Base-by-base conservation (phyloP, 164 flowering plant genomes). In the Berberis thunbergii region DNA sequence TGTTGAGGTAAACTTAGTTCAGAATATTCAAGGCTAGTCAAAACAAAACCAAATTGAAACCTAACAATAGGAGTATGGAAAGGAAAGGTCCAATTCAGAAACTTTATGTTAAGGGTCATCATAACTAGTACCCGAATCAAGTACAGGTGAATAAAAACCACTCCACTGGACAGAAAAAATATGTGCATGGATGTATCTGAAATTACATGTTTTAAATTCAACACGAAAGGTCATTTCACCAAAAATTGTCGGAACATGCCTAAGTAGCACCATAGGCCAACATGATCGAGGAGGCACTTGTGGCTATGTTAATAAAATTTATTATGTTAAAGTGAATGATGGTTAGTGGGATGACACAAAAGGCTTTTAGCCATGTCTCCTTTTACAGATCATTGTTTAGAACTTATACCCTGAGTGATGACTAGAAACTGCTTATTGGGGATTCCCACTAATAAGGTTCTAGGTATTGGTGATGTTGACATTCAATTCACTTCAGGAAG, bases 211-310 rank as follows among this genome's bases (percentile, higher is more conserved):
- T 26, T 26, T 26, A 26, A 26, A 26, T 26, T 26, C 26, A 26
- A 26, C 26, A 26, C 26, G 26, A 26, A 26, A 26, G 26, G 26
- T 26, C 26, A 26, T 26, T 26, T 26, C 26, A 26, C 26, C 26
- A 26, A 26, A 26, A 26, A 26, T 26, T 46, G 6, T 46, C 49
- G 8, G 49, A 8, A 4, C 5, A 46, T 0, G 5, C 49, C 49
- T 46, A 8, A 8, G 5, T 46, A 4, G 49, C 8, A 8, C 49
- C 26, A 26, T 26, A 26, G 26, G 26, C 26, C 55, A 73, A 73
- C 57, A 26, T 60, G n/a, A 44, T 7, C 7, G 67, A 73, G 49
- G 67, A 73, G 38, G 4, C 58, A 9, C 49, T 54, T 10, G 62
- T 69, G 9, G 73, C 68, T 10, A 26, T 26, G 26, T 26, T 26